Evolutionary conservation across 352 stramenopile genomes (phyloP).

Genomic region (Globisporangium apiculatum): DNA sequence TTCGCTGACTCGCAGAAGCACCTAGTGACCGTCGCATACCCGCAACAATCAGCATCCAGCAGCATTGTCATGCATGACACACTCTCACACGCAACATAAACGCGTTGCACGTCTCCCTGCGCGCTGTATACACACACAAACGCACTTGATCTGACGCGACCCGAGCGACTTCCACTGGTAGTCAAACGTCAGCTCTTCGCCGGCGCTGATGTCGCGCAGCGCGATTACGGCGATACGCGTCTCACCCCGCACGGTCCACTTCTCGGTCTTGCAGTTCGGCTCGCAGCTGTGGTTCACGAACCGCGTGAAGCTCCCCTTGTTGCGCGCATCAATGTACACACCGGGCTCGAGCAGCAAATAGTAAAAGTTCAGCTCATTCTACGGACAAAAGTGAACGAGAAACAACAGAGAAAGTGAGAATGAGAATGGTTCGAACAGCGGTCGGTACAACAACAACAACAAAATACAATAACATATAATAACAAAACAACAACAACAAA

Average conservation of each 20-base stretch:
- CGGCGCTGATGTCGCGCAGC: conserved; percentile 76
- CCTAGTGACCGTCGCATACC: conserved; percentile 4
- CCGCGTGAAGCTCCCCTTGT: conserved; percentile 90
- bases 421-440: too few species aligned
- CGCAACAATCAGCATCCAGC: too few species aligned
- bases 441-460: too few species aligned
- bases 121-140: background rate
- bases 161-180: conserved; percentile 93
- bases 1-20: conserved; percentile 58
- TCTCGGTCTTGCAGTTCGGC: conserved; percentile 94
- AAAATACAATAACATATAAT: too few species aligned
- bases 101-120: too few species aligned
- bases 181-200: conserved; percentile 94
- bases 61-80: too few species aligned
- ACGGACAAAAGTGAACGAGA: background rate
- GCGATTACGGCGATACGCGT: conserved; percentile 93
- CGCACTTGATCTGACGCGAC: conserved; percentile 66
- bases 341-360: conserved; percentile 75
- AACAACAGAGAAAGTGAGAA: background rate
- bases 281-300: conserved; percentile 97
- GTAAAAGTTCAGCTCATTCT: conserved; percentile 86
- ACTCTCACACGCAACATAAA: too few species aligned
- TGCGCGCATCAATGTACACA: conserved; percentile 85
- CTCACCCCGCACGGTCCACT: conserved; percentile 89
- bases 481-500: too few species aligned